Conservation (phyloP, 139 green algal genomes). For the Chlorella sp. region DNA sequence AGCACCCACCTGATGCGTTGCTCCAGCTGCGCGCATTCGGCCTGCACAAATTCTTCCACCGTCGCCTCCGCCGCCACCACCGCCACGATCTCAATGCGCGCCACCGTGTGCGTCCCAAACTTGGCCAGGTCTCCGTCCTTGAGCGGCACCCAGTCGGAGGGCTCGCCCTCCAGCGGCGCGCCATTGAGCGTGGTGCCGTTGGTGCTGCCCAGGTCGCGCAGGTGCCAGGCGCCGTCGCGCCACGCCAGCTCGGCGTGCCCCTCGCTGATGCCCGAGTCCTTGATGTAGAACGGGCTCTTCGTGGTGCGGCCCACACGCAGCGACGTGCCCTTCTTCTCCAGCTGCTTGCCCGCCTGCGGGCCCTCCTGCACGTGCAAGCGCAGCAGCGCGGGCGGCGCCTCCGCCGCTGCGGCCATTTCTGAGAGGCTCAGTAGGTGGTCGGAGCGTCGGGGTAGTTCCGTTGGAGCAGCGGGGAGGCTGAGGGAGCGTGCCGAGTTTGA, state of each 20-base stretch:
- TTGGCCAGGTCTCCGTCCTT: constrained; percentile 20
- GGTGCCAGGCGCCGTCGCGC: constrained; percentile 46
- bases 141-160: constrained; percentile 11
- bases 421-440: too few relatives aligned
- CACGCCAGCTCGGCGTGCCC: constrained; percentile 69
- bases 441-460: not conserved
- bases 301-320: constrained; percentile 39
- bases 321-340: not conserved
- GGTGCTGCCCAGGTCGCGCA: constrained; percentile 70
- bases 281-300: constrained; percentile 64
- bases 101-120: constrained; percentile 29
- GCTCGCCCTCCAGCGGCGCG: constrained; percentile 31
- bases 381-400: not conserved
- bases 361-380: constrained; percentile 17
- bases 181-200: constrained; percentile 75
- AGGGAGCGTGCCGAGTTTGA: not conserved
- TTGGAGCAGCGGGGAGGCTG: not conserved
- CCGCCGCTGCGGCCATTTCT: not conserved
- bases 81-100: constrained; percentile 1
- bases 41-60: constrained; percentile 34
- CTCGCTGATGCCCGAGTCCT: constrained; percentile 71
- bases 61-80: not conserved
- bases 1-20: constrained; percentile 32
- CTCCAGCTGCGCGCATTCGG: constrained; percentile 41
- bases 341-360: constrained; percentile 23